Conservation (phyloP, 2,329 filamentous ascomycete genomes). For the Teratosphaeria pseudoeucalypti region DNA sequence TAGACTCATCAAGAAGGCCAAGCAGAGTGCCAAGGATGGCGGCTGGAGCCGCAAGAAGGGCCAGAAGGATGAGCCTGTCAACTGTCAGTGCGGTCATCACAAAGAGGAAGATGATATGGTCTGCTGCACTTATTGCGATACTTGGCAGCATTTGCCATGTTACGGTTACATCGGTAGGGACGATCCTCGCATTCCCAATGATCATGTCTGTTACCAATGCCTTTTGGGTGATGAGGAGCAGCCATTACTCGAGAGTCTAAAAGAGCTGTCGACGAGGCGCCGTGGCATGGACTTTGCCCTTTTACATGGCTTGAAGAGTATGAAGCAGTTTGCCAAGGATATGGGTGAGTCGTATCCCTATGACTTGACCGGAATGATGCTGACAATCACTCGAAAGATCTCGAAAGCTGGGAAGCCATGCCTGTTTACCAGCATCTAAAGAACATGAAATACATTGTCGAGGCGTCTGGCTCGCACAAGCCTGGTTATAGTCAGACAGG, state of each 20-base stretch:
- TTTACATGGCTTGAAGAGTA: constrained; percentile 11
- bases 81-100: constrained; percentile 33
- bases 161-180: constrained; percentile 32
- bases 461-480: constrained; percentile 9
- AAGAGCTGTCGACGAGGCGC: constrained; percentile 14
- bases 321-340: constrained; percentile 7
- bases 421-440: constrained; percentile 11
- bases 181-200: constrained; percentile 31
- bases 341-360: background rate
- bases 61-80: constrained; percentile 13
- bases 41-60: constrained; percentile 4
- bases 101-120: constrained; percentile 35
- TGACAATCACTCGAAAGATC: constrained; percentile 4
- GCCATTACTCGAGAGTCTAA: constrained; percentile 8
- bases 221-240: constrained; percentile 19
- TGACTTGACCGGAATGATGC: background rate
- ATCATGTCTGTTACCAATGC: constrained; percentile 39
- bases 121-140: constrained; percentile 34
- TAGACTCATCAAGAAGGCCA: constrained; percentile 9
- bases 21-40: constrained; percentile 4
- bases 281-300: constrained; percentile 16
- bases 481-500: constrained; percentile 8
- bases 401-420: constrained; percentile 5
- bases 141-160: constrained; percentile 37
- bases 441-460: constrained; percentile 13